Evolutionary conservation across 768 basidiomycete species (phyloP).

Genomic region (Suillus lakei): DNA sequence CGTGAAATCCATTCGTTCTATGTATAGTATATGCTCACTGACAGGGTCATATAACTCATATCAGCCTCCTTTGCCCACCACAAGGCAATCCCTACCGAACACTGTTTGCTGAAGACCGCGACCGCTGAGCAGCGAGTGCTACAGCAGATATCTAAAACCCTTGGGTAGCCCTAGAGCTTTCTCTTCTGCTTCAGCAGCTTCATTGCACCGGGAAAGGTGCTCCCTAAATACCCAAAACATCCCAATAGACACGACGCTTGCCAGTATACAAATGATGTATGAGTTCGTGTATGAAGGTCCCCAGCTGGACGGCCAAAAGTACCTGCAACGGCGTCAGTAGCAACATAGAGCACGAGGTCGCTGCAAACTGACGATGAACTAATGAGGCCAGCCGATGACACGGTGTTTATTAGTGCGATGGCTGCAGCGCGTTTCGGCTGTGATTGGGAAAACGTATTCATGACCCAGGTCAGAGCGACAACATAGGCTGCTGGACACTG

Average conservation of each 20-base stretch:
- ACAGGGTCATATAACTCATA: too few species aligned
- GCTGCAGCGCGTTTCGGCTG: conserved; percentile 84
- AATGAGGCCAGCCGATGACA: conserved; percentile 81
- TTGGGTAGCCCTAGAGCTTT: conserved; percentile 35
- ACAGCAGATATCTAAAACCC: conserved; percentile 53
- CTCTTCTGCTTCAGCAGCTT: conserved; percentile 41
- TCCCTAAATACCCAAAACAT: conserved; percentile 52
- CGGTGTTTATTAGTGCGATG: conserved; percentile 77
- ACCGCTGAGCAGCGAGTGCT: too few species aligned
- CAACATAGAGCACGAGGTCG: background rate
- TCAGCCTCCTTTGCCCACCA: too few species aligned
- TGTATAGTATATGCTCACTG: too few species aligned
- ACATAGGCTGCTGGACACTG: conserved; percentile 73
- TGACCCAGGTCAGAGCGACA: conserved; percentile 57
- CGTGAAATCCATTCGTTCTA: too few species aligned
- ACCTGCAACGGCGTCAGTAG: conserved; percentile 36
- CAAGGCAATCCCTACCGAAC: too few species aligned
- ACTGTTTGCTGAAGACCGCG: too few species aligned
- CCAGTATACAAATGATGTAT: conserved; percentile 72
- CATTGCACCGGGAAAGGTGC: conserved; percentile 47
- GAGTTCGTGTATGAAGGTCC: conserved; percentile 71
- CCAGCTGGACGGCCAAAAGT: conserved; percentile 70
- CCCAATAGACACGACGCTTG: conserved; percentile 51
- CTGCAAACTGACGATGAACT: conserved; percentile 66
- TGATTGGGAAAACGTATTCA: conserved; percentile 68